Evolutionary conservation across 2,329 filamentous ascomycete genomes (phyloP), one percentile per base, ranked within the genome.

Genomic region (Sporothrix brasiliensis): DNA sequence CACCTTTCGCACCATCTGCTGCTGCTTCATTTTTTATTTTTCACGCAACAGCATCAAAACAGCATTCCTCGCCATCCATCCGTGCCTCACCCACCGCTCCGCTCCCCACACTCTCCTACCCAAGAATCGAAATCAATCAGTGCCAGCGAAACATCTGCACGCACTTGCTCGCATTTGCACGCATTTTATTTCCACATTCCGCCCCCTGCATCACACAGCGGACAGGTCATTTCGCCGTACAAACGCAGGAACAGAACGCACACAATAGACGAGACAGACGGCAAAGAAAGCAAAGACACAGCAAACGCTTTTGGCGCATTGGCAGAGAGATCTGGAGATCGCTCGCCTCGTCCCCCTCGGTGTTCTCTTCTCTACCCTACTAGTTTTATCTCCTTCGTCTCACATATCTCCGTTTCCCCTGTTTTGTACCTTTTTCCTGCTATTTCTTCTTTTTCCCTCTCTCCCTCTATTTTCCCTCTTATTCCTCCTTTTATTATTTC

Each of bases 281-380:
- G 14, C 11, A 44, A 21, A 24, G 39, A 61, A 44, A 13, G 39
- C 11, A 16, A 14, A 30, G 39, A 50, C 24, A n/a, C 11, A 52
- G 27, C 50, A 27, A 67, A 44, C 65, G 50, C 50, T 67, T 54
- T 67, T 54, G 65, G 65, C 53, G 67, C 67, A 60, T 34, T 60
- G 67, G 54, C 41, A 27, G 41, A 50, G 53, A 68, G 50, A 58
- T 47, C 52, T 34, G 49, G 30, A 34, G 34, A 56, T 56, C 52
- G 30, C 30, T 50, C 56, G 24, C 11, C 67, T 52, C 47, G 47
- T 65, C 30, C 34, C 30, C 50, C 14, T 60, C 44, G 65, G 47
- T 68, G 53, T n/a, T 47, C 68, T 39, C 58, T 4, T 61, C 41
- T 21, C 41, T 13, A n/a, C n/a, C 54, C 27, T 44, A 4, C n/a